phyloP scores from a whole-genome alignment of 441 rosid species.

The Eutrema salsugineum region DNA sequence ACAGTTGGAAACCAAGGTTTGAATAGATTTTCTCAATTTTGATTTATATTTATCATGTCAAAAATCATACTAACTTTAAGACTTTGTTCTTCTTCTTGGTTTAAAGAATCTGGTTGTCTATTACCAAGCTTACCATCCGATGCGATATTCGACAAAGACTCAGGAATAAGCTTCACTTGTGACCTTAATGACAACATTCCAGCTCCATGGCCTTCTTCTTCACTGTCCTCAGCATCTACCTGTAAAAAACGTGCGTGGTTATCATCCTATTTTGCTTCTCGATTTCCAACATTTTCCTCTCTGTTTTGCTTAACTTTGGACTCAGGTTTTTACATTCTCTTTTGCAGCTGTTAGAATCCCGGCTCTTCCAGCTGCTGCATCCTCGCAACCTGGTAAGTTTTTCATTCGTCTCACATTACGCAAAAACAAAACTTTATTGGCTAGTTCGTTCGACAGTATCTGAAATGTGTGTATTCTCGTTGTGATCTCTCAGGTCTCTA shows the following conservation, averaged over 20 bases:
- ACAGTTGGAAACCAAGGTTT: conserved; percentile 32
- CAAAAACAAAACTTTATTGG: not conserved
- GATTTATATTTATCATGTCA: not conserved
- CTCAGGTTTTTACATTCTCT: not conserved
- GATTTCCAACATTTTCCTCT: not conserved
- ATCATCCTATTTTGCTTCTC: not conserved
- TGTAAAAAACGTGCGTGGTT: conserved; percentile 65
- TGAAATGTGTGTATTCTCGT: not conserved
- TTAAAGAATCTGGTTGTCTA: conserved; percentile 80
- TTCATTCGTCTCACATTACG: not conserved
- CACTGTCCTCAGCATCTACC: conserved; percentile 52
- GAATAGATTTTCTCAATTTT: not conserved
- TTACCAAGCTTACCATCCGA: conserved; percentile 95
- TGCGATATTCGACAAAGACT: conserved; percentile 68
- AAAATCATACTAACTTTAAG: not conserved
- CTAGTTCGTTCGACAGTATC: not conserved
- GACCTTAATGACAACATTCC: conserved; percentile 97
- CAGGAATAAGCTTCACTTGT: conserved; percentile 90
- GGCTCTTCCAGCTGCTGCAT: conserved; percentile 91
- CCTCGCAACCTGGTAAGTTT: conserved; percentile 59
- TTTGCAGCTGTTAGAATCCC: conserved; percentile 79
- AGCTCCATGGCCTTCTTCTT: conserved; percentile 83
- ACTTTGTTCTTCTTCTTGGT: conserved; percentile 4
- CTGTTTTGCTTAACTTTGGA: not conserved
- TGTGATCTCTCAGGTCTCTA: conserved; percentile 47